Base-by-base conservation (phyloP, 345 rosid species). In the Zanthoxylum bungeanum region DNA sequence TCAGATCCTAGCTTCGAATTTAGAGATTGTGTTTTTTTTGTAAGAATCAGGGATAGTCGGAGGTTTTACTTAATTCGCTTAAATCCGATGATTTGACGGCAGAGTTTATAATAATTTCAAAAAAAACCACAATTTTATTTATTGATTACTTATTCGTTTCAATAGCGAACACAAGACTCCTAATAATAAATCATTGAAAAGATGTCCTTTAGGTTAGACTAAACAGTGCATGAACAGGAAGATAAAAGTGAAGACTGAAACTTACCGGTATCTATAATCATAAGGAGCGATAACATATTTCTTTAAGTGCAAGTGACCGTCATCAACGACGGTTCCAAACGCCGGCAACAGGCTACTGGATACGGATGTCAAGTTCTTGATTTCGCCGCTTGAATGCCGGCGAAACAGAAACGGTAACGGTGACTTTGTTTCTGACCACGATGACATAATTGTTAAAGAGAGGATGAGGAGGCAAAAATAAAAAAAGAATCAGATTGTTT, bases 281-380 rank as follows among this genome's bases (percentile, higher is more conserved):
- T 83, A 92, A 19, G 97, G 98, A 72, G 90, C 90, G 39, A 94
- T 79, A 9, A 85, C 82, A 58, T 46, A 81, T 75, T 78, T 78
- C 79, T 83, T 86, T 42, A 88, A 82, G 47, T 79, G 73, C 52
- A 83, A 31, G 71, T 83, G 21, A 1, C 79, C 85, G 0, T 85
- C 91, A 34, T 85, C 91, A 3, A 92, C 77, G 34, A 85, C 83
- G 0, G 88, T 90, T 19, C 98, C 99, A 69, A 94, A 92, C 28
- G 97, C 96, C 58, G 98, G 98, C 67, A 92, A 81, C 4, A 92
- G 83, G 66, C 91, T 92, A 76, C 98, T 92, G 0, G 97, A 94
- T 73, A 94, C 89, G 0, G 98, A 80, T 7, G 89, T 82, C 76
- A 90, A 58, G 67, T 84, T 92, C 81, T 84, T 75, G 61, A 84